Percentiles rank a stretch among this genome's conserved stretches.
These are phyloP conservation scores for Boechera divaricarpa DNA, from an alignment of 345 rosid genomes.

Conservation along the genomic window DNA sequence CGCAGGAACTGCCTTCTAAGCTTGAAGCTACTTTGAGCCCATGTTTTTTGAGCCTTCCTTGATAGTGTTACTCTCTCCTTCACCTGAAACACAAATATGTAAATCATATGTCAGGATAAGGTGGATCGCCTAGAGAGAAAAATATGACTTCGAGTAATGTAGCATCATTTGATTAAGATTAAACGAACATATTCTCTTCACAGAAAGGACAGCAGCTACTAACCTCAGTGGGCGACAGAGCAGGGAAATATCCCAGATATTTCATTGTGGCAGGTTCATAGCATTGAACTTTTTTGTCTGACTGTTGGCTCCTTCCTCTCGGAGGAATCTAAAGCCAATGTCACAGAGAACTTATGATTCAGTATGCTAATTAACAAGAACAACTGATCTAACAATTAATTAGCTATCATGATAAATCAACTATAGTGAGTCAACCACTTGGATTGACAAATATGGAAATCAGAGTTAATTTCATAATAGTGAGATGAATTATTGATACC, in stretches of 20 bases:
- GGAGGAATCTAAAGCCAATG: conserved; percentile 74
- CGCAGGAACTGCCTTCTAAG: conserved; percentile 90
- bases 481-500: background rate
- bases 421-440: conserved; percentile 5
- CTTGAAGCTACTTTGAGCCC: conserved; percentile 96
- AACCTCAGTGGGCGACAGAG: conserved; percentile 77
- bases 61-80: conserved; percentile 76
- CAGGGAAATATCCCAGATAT: conserved; percentile 86
- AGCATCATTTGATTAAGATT: background rate
- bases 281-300: conserved; percentile 88
- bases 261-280: conserved; percentile 99
- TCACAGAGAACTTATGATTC: conserved; percentile 12
- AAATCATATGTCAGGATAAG: conserved; percentile 31
- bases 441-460: conserved; percentile 27
- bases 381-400: background rate
- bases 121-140: conserved; percentile 2
- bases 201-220: conserved; percentile 30
- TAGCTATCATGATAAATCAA: conserved; percentile 21
- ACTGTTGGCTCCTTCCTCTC: conserved; percentile 82
- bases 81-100: conserved; percentile 56
- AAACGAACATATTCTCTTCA: background rate
- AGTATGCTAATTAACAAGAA: conserved; percentile 14
- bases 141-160: background rate
- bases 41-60: conserved; percentile 90
- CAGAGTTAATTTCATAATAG: background rate